These are phyloP conservation scores for Pichia sp. DNA, from an alignment of 1,139 yeast species.

Conservation along the genomic window DNA sequence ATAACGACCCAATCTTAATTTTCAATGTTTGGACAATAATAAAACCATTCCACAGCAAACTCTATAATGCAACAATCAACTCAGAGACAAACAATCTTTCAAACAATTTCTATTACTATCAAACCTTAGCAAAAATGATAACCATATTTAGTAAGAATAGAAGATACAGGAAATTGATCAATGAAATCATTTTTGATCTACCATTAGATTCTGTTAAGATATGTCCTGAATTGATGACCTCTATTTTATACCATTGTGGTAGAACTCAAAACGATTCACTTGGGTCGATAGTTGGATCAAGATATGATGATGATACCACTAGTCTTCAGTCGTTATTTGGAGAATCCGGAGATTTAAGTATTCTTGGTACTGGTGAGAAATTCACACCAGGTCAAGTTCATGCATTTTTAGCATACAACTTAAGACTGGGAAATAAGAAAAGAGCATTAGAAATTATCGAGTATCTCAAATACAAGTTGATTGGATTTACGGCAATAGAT, in stretches of 20 bases:
- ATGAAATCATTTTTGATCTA: conserved; percentile 32
- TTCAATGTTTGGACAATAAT: conserved; percentile 29
- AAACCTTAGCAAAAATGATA: conserved; percentile 33
- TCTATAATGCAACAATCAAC: conserved; percentile 25
- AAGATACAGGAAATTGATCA: conserved; percentile 32
- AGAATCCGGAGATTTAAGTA: conserved; percentile 15
- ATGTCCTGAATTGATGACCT: conserved; percentile 36
- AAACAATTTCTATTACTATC: conserved; percentile 31
- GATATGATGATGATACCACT: conserved; percentile 24
- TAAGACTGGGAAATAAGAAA: conserved; percentile 38
- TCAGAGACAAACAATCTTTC: conserved; percentile 26
- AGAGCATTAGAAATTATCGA: conserved; percentile 39
- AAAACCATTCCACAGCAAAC: conserved; percentile 30
- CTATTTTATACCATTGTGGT: conserved; percentile 35
- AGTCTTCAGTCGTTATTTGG: conserved; percentile 11
- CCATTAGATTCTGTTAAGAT: conserved; percentile 37
- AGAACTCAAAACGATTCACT: conserved; percentile 30
- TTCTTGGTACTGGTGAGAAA: conserved; percentile 18
- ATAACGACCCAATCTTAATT: conserved; percentile 29
- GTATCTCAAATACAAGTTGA: conserved; percentile 25
- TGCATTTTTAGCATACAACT: conserved; percentile 39
- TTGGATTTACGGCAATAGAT: conserved; percentile 24
- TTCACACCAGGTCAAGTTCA: conserved; percentile 34
- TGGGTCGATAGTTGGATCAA: conserved; percentile 33
- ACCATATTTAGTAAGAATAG: conserved; percentile 34